Evolutionary conservation across 179 eudicot genomes (phyloP), one percentile per base, ranked within the genome.

Genomic region (Corrigiola litoralis): DNA sequence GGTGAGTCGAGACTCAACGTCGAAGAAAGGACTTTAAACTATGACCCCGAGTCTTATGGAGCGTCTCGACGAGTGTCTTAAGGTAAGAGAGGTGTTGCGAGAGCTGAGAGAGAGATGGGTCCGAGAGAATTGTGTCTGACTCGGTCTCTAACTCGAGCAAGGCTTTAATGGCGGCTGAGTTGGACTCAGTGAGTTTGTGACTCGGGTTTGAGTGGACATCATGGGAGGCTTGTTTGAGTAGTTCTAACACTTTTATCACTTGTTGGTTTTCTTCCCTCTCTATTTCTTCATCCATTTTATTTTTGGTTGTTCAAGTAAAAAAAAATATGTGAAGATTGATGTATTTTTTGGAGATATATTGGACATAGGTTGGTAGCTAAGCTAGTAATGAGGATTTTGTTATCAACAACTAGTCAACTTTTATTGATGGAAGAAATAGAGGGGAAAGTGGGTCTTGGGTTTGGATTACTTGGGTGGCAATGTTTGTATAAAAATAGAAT

Each of bases 211-310:
- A 32, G 6, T 87, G 91, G 44, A 87, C 60, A 16, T 78, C 84
- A 23, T 82, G 88, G 1, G 90, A 90, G 17, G 95, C 97, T 76
- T 83, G 78, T 61, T 86, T 86, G 0, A 90, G 77, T 10, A 87
- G 88, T 64, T 88, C 79, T 0, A 88, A 76, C n/a, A 90, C 92
- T 66, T 65, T 52, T 2, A 84, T 50, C 9, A 86, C 72, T 45
- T 79, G 83, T 1, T 74, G 81, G 48, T 63, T 76, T 33, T 81
- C 80, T 65, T 70, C 68, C 45, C 54, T 59, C 4, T 78, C 79
- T 40, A 13, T 25, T 57, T 51, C 83, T 38, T 80, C 81, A 85
- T 80, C 77, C 24, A 21, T 38, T 23, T 33, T 33, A 7, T 5
- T 29, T 53, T 7, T n/a, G n/a, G n/a, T n/a, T n/a, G n/a, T n/a